phyloP scores from a whole-genome alignment of 768 basidiomycete species.

The Mycena galopus region DNA sequence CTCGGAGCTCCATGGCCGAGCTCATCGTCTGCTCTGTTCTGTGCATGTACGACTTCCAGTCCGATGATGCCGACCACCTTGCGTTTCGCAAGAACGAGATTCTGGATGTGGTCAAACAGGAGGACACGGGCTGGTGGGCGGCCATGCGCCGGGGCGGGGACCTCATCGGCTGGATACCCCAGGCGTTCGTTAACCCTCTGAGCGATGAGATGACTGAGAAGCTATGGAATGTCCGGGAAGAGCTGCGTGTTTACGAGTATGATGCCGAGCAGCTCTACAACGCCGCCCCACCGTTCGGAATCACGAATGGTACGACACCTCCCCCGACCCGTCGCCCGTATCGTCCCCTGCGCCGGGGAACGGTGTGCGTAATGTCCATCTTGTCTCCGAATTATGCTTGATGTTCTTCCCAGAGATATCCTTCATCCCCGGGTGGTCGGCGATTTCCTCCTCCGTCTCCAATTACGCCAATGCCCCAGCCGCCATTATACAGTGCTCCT shows the following conservation, averaged over 20 bases:
- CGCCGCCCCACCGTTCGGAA: slow-evolving; percentile 50
- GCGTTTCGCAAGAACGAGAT: slow-evolving; percentile 77
- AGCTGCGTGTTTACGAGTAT: slow-evolving; percentile 61
- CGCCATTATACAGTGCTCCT: slow-evolving; percentile 38
- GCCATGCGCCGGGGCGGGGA: slow-evolving; percentile 69
- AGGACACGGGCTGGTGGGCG: slow-evolving; percentile 87
- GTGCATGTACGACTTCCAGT: slow-evolving; percentile 77
- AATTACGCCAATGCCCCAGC: slow-evolving; percentile 54
- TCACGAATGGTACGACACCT: slow-evolving; percentile 42
- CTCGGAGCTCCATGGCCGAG: slow-evolving; percentile 46
- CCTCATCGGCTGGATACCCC: slow-evolving; percentile 81
- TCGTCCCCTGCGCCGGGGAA: slow-evolving; percentile 24
- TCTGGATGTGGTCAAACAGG: slow-evolving; percentile 74
- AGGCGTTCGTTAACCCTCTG: slow-evolving; percentile 73
- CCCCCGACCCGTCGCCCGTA: slow-evolving; percentile 33
- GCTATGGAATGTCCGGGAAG: slow-evolving; percentile 58
- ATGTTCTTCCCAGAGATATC: slow-evolving; percentile 28
- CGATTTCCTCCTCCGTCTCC: slow-evolving; percentile 54
- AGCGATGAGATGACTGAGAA: slow-evolving; percentile 64
- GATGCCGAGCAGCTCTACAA: slow-evolving; percentile 60
- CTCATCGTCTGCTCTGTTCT: slow-evolving; percentile 64
- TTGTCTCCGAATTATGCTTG: slow-evolving; percentile 13
- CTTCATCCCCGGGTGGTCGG: slow-evolving; percentile 28
- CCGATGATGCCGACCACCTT: slow-evolving; percentile 72
- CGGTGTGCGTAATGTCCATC: slow-evolving; percentile 6